Evolutionary conservation across 495 filamentous ascomycete genomes (phyloP).

Genomic region (Rostrohypoxylon terebratum): DNA sequence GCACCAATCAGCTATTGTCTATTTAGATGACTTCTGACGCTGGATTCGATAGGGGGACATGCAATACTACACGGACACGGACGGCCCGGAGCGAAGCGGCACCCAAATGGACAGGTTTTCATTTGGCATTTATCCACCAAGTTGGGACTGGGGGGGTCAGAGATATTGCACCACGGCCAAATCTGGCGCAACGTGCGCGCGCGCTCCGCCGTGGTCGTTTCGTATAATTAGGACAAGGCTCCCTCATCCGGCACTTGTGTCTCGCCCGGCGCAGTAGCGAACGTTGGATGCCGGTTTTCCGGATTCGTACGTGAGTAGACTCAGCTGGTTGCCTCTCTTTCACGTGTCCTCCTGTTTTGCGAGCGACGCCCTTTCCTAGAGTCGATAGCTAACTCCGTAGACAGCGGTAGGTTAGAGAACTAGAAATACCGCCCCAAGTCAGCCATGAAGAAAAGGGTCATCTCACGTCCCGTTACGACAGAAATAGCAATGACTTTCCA

Average conservation of each 20-base stretch:
- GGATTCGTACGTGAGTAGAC: neutral
- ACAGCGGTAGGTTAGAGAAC: too few species aligned
- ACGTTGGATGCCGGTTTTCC: slow-evolving; percentile 32
- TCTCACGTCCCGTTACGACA: neutral
- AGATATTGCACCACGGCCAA: slow-evolving; percentile 10
- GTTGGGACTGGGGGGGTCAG: slow-evolving; percentile 32
- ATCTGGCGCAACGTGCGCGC: slow-evolving; percentile 26
- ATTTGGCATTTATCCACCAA: slow-evolving; percentile 38
- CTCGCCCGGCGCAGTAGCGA: slow-evolving; percentile 14
- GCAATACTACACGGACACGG: slow-evolving; percentile 16
- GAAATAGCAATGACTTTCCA: neutral
- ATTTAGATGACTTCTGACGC: slow-evolving; percentile 1
- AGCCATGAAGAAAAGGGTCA: neutral
- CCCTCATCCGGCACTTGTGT: slow-evolving; percentile 33
- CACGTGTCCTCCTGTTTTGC: neutral
- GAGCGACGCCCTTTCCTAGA: neutral
- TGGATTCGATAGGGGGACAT: neutral
- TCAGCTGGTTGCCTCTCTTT: slow-evolving; percentile 12
- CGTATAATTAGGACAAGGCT: slow-evolving; percentile 31
- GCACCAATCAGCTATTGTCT: neutral
- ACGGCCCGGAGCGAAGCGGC: slow-evolving; percentile 24
- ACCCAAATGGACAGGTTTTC: neutral
- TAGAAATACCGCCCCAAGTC: too few species aligned
- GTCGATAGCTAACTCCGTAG: too few species aligned
- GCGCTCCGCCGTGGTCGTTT: slow-evolving; percentile 4